Conservation (phyloP, 306 rosid species). For the Begonia masoniana region DNA sequence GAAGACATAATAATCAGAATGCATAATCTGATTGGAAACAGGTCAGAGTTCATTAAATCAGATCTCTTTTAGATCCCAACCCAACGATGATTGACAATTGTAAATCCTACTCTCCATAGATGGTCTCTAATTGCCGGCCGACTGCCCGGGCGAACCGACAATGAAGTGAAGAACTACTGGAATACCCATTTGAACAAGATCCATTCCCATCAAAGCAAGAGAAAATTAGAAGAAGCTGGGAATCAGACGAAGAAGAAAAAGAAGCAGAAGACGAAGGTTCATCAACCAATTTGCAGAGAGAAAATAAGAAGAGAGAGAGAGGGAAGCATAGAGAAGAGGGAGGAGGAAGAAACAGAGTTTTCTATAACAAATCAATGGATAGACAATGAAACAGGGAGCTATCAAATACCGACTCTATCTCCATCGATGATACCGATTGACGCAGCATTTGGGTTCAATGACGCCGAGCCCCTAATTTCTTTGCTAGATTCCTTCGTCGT, state of each 20-base stretch:
- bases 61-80: no score
- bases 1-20: slow-evolving; percentile 55
- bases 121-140: slow-evolving; percentile 70
- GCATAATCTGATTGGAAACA: slow-evolving; percentile 62
- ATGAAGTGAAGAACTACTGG: slow-evolving; percentile 56
- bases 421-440: no score
- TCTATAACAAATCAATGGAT: no score
- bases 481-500: no score
- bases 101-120: slow-evolving; percentile 12
- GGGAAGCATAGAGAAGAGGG: no score
- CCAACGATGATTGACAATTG: background rate
- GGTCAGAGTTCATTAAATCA: slow-evolving; percentile 15
- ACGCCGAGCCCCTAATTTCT: no score
- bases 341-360: no score
- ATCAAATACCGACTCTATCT: no score
- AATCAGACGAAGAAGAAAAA: slow-evolving; percentile 11
- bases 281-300: background rate
- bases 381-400: no score
- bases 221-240: slow-evolving; percentile 9
- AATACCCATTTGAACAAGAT: slow-evolving; percentile 56
- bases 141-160: slow-evolving; percentile 53
- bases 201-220: slow-evolving; percentile 8
- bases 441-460: no score
- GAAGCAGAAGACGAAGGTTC: background rate
- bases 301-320: no score